These are phyloP conservation scores for Wickerhamomyces hampshirensis DNA, from an alignment of 805 yeast species.

Conservation along the genomic window DNA sequence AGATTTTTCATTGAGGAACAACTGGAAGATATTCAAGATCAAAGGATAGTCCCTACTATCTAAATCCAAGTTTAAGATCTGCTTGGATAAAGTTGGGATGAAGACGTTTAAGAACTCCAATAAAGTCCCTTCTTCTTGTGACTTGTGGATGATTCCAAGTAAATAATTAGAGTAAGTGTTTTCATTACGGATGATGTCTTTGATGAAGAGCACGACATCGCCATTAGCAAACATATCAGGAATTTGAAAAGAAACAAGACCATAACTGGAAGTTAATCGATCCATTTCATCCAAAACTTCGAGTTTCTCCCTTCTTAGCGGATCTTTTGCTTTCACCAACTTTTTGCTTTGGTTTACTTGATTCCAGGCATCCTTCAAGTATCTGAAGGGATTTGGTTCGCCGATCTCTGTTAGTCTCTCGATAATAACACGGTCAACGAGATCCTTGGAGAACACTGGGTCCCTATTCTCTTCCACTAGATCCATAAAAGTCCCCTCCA, in stretches of 20 bases:
- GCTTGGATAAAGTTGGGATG: conserved; percentile 33
- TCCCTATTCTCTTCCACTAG: conserved; percentile 19
- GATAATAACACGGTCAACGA: conserved; percentile 47
- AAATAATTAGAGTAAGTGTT: conserved; percentile 42
- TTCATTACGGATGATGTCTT: conserved; percentile 26
- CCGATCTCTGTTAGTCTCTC: conserved; percentile 56
- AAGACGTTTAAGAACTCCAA: conserved; percentile 55
- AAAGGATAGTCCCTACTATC: conserved; percentile 48
- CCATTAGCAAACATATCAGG: conserved; percentile 43
- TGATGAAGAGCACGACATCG: conserved; percentile 24
- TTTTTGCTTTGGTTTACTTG: conserved; percentile 38
- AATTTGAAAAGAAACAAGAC: conserved; percentile 61
- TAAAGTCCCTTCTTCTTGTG: conserved; percentile 63
- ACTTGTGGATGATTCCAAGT: conserved; percentile 48
- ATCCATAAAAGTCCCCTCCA: conserved; percentile 22
- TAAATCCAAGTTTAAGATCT: conserved; percentile 34
- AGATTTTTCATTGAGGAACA: conserved; percentile 52
- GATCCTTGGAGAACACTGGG: conserved; percentile 11
- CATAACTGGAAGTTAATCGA: conserved; percentile 53
- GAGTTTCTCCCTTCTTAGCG: conserved; percentile 32
- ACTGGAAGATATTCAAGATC: conserved; percentile 50
- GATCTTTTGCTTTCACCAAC: conserved; percentile 36
- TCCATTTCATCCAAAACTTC: conserved; percentile 43
- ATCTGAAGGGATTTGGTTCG: conserved; percentile 40
- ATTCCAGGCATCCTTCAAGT: conserved; percentile 42